Evolutionary conservation across 148 eudicot species (phyloP), one percentile per base, ranked within the genome.

Genomic region (Pouteria glomerata): DNA sequence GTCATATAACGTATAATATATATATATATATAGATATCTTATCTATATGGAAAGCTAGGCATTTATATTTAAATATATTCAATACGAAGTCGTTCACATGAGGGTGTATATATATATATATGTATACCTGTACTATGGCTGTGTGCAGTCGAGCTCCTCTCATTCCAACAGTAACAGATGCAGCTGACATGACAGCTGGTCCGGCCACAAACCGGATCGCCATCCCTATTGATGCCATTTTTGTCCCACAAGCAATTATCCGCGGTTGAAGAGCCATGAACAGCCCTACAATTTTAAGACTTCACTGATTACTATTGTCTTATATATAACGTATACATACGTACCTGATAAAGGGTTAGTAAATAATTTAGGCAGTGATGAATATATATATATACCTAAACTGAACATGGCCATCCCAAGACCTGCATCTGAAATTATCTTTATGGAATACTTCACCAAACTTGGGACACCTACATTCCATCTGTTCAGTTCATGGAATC

Each of bases 401-500:
- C 89, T 85, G 78, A 85, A 85, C 89, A 86, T 86, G 45, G 90
- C 87, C 87, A 86, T 84, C 41, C 90, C 90, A 34, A 86, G 90
- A 4, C 90, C 88, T 55, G 86, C 84, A 78, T 87, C 86, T 2
- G 90, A 84, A 24, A 87, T 73, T 37, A 87, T 80, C 70, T 78
- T 75, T 57, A 87, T 76, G 1, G 90, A 87, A 53, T 80, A 71
- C 35, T 79, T 71, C 31, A 84, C 74, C 37, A 87, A 51, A 39
- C 72, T 75, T 0, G 90, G 90, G 80, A 87, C 77, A 23, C 70
- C 78, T 41, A 87, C 79, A 68, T 82, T 68, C 86, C 85, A 87
- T 72, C 87, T 87, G 78, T 66, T 33, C 41, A 71, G 30, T 69
- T 34, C 39, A 73, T 26, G 45, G 13, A 37, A 60, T 0, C 50